A percentile compares a stretch with the other conserved stretches of the same genome.
phyloP scores from a whole-genome alignment of 177 flowering plant genomes.

The Vitis hybrid region DNA sequence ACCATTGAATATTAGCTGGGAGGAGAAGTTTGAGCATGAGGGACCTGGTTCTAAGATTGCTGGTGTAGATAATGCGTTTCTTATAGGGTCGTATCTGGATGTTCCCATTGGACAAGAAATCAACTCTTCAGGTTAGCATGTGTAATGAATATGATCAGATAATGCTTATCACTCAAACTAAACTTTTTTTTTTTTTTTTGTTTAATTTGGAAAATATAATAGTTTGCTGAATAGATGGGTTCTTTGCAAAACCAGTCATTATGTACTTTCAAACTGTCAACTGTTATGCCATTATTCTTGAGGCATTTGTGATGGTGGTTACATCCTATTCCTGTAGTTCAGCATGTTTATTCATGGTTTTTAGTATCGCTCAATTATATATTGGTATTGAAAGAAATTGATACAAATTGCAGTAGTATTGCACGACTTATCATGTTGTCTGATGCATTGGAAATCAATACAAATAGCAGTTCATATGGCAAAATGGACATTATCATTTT shows the following conservation, averaged over 20 bases:
- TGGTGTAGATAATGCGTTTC: conserved; percentile 48
- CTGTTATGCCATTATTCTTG: neutral
- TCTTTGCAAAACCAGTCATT: neutral
- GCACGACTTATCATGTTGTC: too few species aligned
- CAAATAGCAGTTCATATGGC: too few species aligned
- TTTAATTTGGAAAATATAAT: neutral
- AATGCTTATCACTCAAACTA: too few species aligned
- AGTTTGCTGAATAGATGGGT: neutral
- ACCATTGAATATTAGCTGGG: conserved; percentile 56
- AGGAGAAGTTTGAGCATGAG: conserved; percentile 74
- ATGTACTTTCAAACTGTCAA: neutral
- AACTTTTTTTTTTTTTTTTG: neutral
- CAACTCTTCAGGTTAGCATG: conserved; percentile 64
- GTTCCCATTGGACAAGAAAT: conserved; percentile 96
- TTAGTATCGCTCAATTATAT: neutral
- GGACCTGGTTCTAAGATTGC: conserved; percentile 47
- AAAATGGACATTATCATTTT: too few species aligned
- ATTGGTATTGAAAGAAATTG: too few species aligned
- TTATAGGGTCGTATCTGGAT: conserved; percentile 86
- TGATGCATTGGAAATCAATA: too few species aligned
- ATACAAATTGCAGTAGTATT: too few species aligned
- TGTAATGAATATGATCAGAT: neutral
- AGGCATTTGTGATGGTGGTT: neutral
- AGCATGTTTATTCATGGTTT: neutral
- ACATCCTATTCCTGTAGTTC: neutral